These are phyloP conservation scores for Rhodomyrtus psidioides DNA, from an alignment of 441 rosid genomes.

Conservation along the genomic window DNA sequence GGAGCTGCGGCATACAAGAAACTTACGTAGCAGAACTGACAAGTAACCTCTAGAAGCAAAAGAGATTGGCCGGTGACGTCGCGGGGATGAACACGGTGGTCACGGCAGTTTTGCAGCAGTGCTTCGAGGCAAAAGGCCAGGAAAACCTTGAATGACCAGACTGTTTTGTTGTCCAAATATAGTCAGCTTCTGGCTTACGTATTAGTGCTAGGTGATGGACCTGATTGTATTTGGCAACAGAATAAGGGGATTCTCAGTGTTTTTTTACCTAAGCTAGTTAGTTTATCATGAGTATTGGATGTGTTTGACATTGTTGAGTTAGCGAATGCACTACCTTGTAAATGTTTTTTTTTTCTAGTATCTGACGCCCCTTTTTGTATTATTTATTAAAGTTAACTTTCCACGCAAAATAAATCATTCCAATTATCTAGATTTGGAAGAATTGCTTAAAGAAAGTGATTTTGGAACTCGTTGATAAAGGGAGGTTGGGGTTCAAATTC, in stretches of 20 bases:
- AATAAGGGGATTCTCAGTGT: not conserved
- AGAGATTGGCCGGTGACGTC: conserved; percentile 65
- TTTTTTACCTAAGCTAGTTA: not conserved
- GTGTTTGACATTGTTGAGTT: not conserved
- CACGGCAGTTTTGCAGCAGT: conserved; percentile 58
- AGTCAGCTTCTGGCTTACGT: not conserved
- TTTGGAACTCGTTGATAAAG: not conserved
- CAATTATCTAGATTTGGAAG: not conserved
- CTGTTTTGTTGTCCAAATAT: conserved; percentile 53
- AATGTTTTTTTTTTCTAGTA: not conserved
- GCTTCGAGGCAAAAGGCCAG: conserved; percentile 80
- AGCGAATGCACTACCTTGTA: no score
- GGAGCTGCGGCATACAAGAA: not conserved
- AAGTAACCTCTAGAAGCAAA: conserved; percentile 37
- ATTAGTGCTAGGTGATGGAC: not conserved
- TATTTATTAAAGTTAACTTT: not conserved
- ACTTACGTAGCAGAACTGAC: not conserved
- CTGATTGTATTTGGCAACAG: not conserved
- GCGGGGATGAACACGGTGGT: conserved; percentile 71
- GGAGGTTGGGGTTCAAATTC: not conserved
- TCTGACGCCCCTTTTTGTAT: not conserved
- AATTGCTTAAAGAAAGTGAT: not conserved
- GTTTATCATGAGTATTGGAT: not conserved
- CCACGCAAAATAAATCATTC: not conserved
- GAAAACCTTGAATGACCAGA: conserved; percentile 78